phyloP scores from a whole-genome alignment of 2,329 filamentous ascomycete species.

The Colletotrichum camelliae region DNA sequence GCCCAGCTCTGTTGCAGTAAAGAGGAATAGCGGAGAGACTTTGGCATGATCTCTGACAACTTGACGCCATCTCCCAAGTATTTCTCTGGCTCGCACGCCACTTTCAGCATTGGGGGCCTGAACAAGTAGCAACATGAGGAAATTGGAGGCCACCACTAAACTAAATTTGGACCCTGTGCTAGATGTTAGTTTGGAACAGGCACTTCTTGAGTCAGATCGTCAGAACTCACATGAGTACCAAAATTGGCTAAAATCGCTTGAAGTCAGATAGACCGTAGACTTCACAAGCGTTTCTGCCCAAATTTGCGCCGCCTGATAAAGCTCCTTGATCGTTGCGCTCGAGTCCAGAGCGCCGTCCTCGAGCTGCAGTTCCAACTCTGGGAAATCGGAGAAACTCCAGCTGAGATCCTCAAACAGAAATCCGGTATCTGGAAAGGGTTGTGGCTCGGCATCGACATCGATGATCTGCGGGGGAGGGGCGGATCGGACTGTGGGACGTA shows the following conservation, averaged over 20 bases:
- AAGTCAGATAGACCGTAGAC: background rate
- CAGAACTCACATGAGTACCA: background rate
- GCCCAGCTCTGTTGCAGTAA: background rate
- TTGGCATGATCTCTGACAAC: background rate
- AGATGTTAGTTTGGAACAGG: background rate
- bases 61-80: background rate
- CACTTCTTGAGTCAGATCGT: accelerated
- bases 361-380: background rate
- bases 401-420: background rate
- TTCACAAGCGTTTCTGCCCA: background rate
- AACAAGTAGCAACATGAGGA: background rate
- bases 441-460: background rate
- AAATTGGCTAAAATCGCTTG: background rate
- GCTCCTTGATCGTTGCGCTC: background rate
- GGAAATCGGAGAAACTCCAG: background rate
- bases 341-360: background rate
- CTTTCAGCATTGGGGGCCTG: background rate
- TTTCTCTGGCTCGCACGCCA: background rate
- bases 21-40: background rate
- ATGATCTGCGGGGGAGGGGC: background rate
- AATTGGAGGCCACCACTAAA: background rate
- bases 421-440: background rate
- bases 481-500: background rate
- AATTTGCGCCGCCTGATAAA: background rate
- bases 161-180: background rate